Evolutionary conservation across 202 grass and related monocot genomes (phyloP).

Genomic region (Cymbopogon flexuosus): DNA sequence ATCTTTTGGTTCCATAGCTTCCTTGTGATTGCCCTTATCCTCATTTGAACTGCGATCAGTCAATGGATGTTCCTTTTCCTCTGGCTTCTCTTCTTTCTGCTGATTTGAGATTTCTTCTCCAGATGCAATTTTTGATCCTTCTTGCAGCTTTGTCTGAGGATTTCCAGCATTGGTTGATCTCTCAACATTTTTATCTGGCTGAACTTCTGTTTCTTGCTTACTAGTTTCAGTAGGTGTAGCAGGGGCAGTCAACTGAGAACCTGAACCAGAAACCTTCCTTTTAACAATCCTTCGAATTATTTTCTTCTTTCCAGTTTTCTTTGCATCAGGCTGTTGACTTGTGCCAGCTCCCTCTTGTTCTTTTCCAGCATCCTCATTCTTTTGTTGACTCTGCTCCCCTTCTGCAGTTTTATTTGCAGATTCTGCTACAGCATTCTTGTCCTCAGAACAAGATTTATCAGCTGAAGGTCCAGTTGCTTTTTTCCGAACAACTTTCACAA

Average conservation of each 20-base stretch:
- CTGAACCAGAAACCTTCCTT: constrained; percentile 55
- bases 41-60: constrained; percentile 20
- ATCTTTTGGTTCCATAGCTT: constrained; percentile 45
- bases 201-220: constrained; percentile 37
- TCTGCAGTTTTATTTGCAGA: constrained; percentile 34
- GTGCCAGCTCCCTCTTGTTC: constrained; percentile 16
- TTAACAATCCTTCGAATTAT: constrained; percentile 89
- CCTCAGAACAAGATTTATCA: constrained; percentile 41
- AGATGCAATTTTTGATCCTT: constrained; percentile 29
- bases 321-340: constrained; percentile 40
- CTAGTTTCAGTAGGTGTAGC: constrained; percentile 38
- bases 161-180: constrained; percentile 15
- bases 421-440: constrained; percentile 38
- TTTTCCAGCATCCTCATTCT: constrained; percentile 38
- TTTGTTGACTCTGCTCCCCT: constrained; percentile 24
- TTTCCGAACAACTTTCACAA: constrained; percentile 72
- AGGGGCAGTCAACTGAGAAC: constrained; percentile 29
- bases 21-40: constrained; percentile 39
- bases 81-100: constrained; percentile 46
- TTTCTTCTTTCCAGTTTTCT: constrained; percentile 75
- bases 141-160: constrained; percentile 44
- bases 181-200: constrained; percentile 51
- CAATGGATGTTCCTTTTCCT: constrained; percentile 23
- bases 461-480: constrained; percentile 40
- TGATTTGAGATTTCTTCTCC: constrained; percentile 43